Evolutionary conservation across 2,329 filamentous ascomycete genomes (phyloP).

Genomic region (Paraconiothyrium brasiliense): DNA sequence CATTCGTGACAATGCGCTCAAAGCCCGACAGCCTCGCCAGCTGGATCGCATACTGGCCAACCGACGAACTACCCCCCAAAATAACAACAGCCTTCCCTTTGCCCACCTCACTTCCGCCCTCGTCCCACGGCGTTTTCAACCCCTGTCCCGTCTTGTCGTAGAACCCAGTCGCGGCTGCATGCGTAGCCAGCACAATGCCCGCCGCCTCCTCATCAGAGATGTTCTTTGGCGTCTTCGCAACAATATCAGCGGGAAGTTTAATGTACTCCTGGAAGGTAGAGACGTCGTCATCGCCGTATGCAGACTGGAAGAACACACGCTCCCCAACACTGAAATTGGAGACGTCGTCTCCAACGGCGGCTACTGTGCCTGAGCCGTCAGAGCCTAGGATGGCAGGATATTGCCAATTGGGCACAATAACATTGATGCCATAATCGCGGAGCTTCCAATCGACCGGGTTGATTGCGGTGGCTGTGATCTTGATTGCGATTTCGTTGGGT

Average conservation of each 20-base stretch:
- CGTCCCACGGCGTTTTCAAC: constrained; percentile 24
- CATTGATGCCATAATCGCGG: constrained; percentile 50
- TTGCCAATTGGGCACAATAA: constrained; percentile 45
- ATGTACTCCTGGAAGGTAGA: constrained; percentile 36
- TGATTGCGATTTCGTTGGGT: constrained; percentile 58
- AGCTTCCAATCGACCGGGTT: constrained; percentile 59
- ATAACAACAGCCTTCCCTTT: constrained; percentile 45
- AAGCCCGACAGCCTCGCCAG: constrained; percentile 48
- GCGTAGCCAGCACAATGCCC: constrained; percentile 18
- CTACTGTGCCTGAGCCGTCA: constrained; percentile 56
- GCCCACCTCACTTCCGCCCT: constrained; percentile 17
- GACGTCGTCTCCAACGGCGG: constrained; percentile 54
- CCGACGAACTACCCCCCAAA: constrained; percentile 50
- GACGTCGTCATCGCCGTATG: constrained; percentile 34
- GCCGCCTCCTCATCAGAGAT: constrained; percentile 20
- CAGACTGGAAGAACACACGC: constrained; percentile 41
- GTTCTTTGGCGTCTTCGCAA: constrained; percentile 38
- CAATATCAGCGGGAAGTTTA: constrained; percentile 27
- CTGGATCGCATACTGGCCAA: constrained; percentile 50
- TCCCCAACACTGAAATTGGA: constrained; percentile 29
- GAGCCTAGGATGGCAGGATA: constrained; percentile 57
- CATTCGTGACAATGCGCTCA: constrained; percentile 46
- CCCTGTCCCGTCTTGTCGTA: constrained; percentile 23
- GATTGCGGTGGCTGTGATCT: constrained; percentile 59
- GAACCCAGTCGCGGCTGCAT: constrained; percentile 15